These are phyloP conservation scores for Adansonia madagascariensis DNA, from an alignment of 441 rosid genomes.

Conservation along the genomic window DNA sequence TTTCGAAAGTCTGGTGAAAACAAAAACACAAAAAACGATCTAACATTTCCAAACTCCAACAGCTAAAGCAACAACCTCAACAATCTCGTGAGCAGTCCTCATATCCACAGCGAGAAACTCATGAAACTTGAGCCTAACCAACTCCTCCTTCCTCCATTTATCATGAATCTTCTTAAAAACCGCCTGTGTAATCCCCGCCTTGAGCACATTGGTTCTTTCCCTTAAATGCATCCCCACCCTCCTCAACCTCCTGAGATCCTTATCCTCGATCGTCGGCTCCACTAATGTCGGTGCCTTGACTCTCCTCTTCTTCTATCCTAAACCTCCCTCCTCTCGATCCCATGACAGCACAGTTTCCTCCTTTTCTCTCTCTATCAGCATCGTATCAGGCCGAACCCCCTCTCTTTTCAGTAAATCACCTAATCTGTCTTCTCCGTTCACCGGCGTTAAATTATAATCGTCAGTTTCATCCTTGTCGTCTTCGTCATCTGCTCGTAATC, in stretches of 20 bases:
- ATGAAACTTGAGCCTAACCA: conserved; percentile 92
- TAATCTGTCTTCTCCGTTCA: conserved; percentile 16
- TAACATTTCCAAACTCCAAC: not conserved
- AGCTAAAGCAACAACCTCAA: conserved; percentile 62
- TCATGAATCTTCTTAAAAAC: conserved; percentile 88
- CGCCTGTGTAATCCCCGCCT: conserved; percentile 86
- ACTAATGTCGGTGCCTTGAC: conserved; percentile 68
- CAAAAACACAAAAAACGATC: not conserved
- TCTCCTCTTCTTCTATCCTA: conserved; percentile 46
- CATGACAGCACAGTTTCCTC: conserved; percentile 67
- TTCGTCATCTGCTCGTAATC: conserved; percentile 22
- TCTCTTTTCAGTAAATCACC: conserved; percentile 9
- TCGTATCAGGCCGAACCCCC: conserved; percentile 38
- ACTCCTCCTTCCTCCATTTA: conserved; percentile 91
- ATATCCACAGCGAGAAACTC: conserved; percentile 87
- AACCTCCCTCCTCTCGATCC: conserved; percentile 65
- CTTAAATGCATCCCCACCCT: conserved; percentile 73
- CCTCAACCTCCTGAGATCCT: conserved; percentile 81
- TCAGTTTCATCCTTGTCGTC: not conserved
- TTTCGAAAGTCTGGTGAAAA: not conserved
- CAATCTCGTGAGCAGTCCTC: conserved; percentile 92
- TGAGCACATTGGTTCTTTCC: conserved; percentile 82
- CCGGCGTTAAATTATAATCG: not conserved
- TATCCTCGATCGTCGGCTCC: conserved; percentile 86
- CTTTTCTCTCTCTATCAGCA: conserved; percentile 50